These are phyloP conservation scores for Urostyla sp. DNA, from an alignment of 73 alveolate genomes.

Conservation along the genomic window DNA sequence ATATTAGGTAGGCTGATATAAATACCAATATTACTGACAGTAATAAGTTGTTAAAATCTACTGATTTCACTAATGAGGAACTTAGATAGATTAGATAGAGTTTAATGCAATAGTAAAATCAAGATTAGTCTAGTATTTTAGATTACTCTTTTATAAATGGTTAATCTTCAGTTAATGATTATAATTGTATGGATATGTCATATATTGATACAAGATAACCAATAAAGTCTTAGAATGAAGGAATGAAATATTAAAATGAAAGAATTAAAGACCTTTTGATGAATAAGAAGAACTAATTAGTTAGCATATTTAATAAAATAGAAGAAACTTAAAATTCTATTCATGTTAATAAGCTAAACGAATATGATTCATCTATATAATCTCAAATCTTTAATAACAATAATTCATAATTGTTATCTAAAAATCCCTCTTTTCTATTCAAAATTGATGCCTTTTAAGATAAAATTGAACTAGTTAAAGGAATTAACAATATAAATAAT, in stretches of 20 bases:
- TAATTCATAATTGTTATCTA: not conserved
- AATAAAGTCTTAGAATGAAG: too few species aligned
- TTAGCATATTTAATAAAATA: not conserved
- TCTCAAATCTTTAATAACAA: not conserved
- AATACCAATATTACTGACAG: not conserved
- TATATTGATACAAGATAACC: too few species aligned
- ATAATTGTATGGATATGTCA: too few species aligned
- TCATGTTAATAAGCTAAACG: not conserved
- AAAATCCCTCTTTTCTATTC: not conserved
- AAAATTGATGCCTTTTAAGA: constrained; percentile 45
- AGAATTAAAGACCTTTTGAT: constrained; percentile 11
- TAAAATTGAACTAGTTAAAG: constrained; percentile 12
- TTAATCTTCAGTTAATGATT: too few species aligned
- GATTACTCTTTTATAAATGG: too few species aligned
- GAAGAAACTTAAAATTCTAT: not conserved
- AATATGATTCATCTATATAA: not conserved
- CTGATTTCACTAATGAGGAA: constrained; percentile 41
- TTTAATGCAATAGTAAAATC: too few species aligned
- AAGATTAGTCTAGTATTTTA: too few species aligned
- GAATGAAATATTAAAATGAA: not conserved
- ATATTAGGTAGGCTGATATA: too few species aligned
- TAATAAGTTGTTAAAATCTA: not conserved
- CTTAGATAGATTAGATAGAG: constrained; percentile 7
- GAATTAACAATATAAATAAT: not conserved
- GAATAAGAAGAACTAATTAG: not conserved